These are phyloP conservation scores for Conidiobolus incongruus DNA, from an alignment of 371 early-diverging fungal genomes.

Conservation along the genomic window DNA sequence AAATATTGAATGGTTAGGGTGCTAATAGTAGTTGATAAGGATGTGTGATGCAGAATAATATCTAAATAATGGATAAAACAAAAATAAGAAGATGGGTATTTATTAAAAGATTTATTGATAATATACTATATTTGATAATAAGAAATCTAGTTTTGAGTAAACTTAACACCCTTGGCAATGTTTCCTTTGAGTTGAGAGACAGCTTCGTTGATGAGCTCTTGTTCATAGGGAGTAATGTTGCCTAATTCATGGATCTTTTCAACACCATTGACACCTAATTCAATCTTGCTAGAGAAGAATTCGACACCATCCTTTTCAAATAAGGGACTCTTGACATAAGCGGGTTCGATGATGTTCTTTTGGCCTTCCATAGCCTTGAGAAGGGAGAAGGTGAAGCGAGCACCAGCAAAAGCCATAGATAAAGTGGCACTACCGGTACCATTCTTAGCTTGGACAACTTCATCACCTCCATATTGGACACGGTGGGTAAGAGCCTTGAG, in stretches of 20 bases:
- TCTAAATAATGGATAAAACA: too few species aligned
- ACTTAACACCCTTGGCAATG: slow-evolving; percentile 63
- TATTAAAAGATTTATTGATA: too few species aligned
- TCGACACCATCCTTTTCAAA: slow-evolving; percentile 51
- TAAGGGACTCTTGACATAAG: slow-evolving; percentile 73
- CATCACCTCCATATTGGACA: slow-evolving; percentile 98
- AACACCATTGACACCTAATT: slow-evolving; percentile 81
- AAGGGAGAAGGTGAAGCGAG: slow-evolving; percentile 82
- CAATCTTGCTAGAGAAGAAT: slow-evolving; percentile 90
- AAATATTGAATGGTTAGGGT: too few species aligned
- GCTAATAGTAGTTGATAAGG: not conserved
- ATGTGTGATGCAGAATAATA: not conserved
- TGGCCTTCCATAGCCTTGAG: slow-evolving; percentile 75
- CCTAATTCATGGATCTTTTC: slow-evolving; percentile 80
- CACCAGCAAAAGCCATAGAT: slow-evolving; percentile 96
- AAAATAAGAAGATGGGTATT: too few species aligned
- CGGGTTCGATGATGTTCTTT: slow-evolving; percentile 79
- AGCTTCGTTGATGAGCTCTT: slow-evolving; percentile 67
- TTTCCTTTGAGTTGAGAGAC: slow-evolving; percentile 84
- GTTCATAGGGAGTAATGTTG: slow-evolving; percentile 66
- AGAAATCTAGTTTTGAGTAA: slow-evolving; percentile 13
- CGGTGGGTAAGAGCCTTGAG: slow-evolving; percentile 82
- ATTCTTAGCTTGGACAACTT: slow-evolving; percentile 98
- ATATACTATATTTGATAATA: too few species aligned
- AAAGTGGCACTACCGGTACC: slow-evolving; percentile 96